A percentile compares a stretch with the other conserved stretches of the same genome.
These are phyloP conservation scores for Escallonia rubra DNA, from an alignment of 129 eudicot genomes.

Conservation along the genomic window DNA sequence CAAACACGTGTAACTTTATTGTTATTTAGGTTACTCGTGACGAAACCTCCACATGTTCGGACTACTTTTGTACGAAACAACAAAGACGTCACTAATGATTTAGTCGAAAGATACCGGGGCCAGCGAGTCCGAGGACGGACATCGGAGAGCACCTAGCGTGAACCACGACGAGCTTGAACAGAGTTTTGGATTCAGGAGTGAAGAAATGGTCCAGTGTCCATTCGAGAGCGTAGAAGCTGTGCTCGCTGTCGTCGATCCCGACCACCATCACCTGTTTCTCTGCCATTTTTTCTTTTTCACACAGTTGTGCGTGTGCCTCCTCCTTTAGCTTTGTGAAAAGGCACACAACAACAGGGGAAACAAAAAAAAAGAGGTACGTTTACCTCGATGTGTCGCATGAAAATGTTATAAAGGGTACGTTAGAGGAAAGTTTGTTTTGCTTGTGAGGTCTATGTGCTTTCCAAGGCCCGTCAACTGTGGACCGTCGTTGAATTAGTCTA, in stretches of 20 bases:
- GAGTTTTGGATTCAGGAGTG: constrained; percentile 9
- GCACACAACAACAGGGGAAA: too few species aligned
- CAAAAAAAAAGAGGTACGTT: too few species aligned
- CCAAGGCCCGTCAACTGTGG: background rate
- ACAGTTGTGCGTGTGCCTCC: background rate
- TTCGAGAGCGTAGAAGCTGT: constrained; percentile 37
- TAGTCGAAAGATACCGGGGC: constrained; percentile 24
- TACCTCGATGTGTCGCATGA: background rate
- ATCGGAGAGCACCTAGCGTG: constrained; percentile 26
- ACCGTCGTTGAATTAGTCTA: too few species aligned
- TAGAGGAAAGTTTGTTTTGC: background rate
- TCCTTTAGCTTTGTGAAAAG: too few species aligned
- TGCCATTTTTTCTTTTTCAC: constrained; percentile 7
- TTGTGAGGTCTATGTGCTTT: background rate
- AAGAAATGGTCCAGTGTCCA: constrained; percentile 33
- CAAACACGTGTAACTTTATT: too few species aligned
- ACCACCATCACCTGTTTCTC: constrained; percentile 27
- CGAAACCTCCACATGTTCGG: too few species aligned
- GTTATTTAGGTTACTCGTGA: too few species aligned
- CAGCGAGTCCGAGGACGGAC: constrained; percentile 26
- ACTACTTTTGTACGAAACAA: too few species aligned
- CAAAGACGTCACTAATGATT: too few species aligned
- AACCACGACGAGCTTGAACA: constrained; percentile 24
- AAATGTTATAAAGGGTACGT: background rate
- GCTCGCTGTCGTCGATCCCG: constrained; percentile 29